These are phyloP conservation scores for Physcia stellaris DNA, from an alignment of 495 filamentous ascomycete genomes.

Conservation along the genomic window DNA sequence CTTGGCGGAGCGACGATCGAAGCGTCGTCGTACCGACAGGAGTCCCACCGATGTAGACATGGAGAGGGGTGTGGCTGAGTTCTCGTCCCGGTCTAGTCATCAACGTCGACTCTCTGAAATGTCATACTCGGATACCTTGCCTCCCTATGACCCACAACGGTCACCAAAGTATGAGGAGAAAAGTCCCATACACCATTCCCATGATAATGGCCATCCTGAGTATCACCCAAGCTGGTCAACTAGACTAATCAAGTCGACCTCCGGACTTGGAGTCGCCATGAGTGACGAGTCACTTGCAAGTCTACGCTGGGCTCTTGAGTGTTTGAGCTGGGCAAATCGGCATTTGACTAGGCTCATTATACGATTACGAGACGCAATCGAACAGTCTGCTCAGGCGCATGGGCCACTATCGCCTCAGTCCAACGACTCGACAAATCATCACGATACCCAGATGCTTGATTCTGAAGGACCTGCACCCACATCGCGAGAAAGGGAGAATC, in stretches of 20 bases:
- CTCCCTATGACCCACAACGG: conserved; percentile 64
- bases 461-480: too few relatives aligned
- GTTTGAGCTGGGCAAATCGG: conserved; percentile 63
- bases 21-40: conserved; percentile 53
- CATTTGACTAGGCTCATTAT: conserved; percentile 56
- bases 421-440: too few relatives aligned
- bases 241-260: conserved; percentile 68
- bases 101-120: too few relatives aligned
- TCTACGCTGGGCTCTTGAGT: conserved; percentile 62
- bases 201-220: conserved; percentile 7
- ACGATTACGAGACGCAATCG: conserved; percentile 54
- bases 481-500: too few relatives aligned
- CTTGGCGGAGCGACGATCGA: conserved; percentile 28
- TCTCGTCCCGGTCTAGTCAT: too few relatives aligned
- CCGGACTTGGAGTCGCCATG: conserved; percentile 74
- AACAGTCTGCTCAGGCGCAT: too few relatives aligned
- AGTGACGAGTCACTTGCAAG: conserved; percentile 67
- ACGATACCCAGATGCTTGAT: too few relatives aligned
- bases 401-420: too few relatives aligned
- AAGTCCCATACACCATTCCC: conserved; percentile 3
- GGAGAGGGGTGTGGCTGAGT: conserved; percentile 31
- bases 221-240: conserved; percentile 54
- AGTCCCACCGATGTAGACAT: conserved; percentile 16
- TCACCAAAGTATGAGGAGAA: conserved; percentile 54
- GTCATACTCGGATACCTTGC: conserved; percentile 51